Evolutionary conservation across 345 rosid species (phyloP), one percentile per base, ranked within the genome.

Genomic region (Eucalyptus virginea): DNA sequence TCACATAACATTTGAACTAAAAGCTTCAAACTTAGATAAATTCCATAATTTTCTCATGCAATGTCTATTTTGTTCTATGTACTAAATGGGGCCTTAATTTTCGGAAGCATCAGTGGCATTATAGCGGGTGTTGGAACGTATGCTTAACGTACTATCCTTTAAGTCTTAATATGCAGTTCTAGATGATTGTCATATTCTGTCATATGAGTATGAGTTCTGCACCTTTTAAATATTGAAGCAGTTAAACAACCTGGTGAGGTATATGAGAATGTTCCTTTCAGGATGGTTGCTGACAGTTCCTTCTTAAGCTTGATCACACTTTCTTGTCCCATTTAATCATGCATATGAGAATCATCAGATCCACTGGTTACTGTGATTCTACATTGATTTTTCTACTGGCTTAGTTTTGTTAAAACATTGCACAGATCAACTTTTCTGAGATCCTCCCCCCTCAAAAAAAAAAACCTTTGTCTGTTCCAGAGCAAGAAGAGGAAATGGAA

Each of bases 401-500:
- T 0, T n/a, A 72, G 34, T 44, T 32, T 88, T 51, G 37, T 87
- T 24, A 9, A 87, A 44, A 28, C 3, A 28, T 9, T 40, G 34
- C 28, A 42, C 37, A 47, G 1, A 54, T 69, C 23, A 47, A 52
- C 86, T n/a, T 88, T 65, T 12, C 85, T 81, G 62, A 88, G 8
- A 85, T 88, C 67, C 17, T 54, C 5, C 15, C 12, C 18, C 9
- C 26, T 15, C 37, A 30, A 40, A 40, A 47, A 47, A 47, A 47
- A 47, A 47, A 47, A 32, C 19, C 87, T 90, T 88, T 88, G 51
- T 81, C 58, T 93, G 88, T 86, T 92, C 19, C 19, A 97, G 98
- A 89, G 92, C 96, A 96, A 86, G 99, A 97, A 90, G 89, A 89
- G 91, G 18, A 32, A 62, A 26, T 0, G 14, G 90, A 21, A 26